These are phyloP conservation scores for Plasmodium inui DNA, from an alignment of 169 alveolate species.

Conservation along the genomic window DNA sequence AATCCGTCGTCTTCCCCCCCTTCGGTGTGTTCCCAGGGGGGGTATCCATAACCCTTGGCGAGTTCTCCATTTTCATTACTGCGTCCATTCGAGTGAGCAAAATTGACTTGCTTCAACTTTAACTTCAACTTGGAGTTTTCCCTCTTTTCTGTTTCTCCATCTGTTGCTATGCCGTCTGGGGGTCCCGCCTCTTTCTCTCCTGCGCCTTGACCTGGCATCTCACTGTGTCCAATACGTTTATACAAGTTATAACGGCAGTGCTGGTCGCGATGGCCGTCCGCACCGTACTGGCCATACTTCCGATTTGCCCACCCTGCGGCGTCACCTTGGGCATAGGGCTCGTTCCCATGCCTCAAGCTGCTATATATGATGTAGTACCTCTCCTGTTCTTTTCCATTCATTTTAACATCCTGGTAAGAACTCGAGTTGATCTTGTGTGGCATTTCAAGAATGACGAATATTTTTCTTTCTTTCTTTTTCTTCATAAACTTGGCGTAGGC, in stretches of 20 bases:
- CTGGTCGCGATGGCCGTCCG: too few relatives aligned
- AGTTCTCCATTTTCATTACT: not conserved
- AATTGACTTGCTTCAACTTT: not conserved
- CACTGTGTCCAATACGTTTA: not conserved
- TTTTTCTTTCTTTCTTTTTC: conserved; percentile 24
- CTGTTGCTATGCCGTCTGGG: not conserved
- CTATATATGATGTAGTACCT: conserved; percentile 57
- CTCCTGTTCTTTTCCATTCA: conserved; percentile 18
- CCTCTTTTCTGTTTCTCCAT: not conserved
- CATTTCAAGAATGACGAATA: conserved; percentile 43
- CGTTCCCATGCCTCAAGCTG: not conserved
- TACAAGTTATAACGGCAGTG: not conserved
- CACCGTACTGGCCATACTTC: not conserved
- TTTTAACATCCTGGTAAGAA: conserved; percentile 28
- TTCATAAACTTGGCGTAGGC: conserved; percentile 28
- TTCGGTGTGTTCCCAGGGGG: not conserved
- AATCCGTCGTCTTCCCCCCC: not conserved
- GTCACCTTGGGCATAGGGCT: not conserved
- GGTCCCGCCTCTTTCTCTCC: not conserved
- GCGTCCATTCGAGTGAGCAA: not conserved
- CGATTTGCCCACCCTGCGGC: not conserved
- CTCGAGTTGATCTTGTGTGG: conserved; percentile 58
- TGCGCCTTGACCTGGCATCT: not conserved
- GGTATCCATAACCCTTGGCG: not conserved
- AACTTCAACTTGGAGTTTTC: not conserved